Conservation (phyloP, 2,329 filamentous ascomycete genomes). For the Fusarium verticillioides region DNA sequence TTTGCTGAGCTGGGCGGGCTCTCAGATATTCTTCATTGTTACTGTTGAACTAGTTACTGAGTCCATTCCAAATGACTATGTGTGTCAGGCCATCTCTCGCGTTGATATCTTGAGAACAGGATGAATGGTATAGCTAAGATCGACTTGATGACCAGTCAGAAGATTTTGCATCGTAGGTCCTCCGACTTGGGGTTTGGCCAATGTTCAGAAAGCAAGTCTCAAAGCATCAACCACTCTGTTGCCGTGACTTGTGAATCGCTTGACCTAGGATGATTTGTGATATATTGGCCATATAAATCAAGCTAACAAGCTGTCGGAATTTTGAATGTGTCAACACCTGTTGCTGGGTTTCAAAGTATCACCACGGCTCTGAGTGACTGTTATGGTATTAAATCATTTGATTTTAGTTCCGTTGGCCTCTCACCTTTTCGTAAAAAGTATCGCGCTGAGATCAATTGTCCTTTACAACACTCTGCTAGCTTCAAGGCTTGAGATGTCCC, state of each 20-base stretch:
- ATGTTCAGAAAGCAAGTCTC: not conserved
- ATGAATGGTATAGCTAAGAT: not conserved
- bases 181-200: not conserved
- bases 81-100: accelerated
- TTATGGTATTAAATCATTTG: not conserved
- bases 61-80: conserved; percentile 53
- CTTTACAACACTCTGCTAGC: accelerated
- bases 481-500: not conserved
- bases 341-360: not conserved
- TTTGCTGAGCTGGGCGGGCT: conserved; percentile 75
- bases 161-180: not conserved
- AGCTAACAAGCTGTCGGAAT: not conserved
- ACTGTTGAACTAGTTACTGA: conserved; percentile 77
- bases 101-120: not conserved
- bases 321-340: not conserved
- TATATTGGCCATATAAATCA: no score
- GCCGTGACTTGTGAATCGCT: not conserved
- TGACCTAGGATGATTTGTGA: no score
- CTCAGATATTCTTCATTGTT: conserved; percentile 79
- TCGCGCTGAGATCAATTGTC: accelerated
- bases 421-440: accelerated
- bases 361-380: no score
- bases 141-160: no score
- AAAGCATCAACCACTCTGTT: not conserved
- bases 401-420: not conserved